Evolutionary conservation across 2,329 filamentous ascomycete genomes (phyloP).

Genomic region (Lasiodiplodia sp.): DNA sequence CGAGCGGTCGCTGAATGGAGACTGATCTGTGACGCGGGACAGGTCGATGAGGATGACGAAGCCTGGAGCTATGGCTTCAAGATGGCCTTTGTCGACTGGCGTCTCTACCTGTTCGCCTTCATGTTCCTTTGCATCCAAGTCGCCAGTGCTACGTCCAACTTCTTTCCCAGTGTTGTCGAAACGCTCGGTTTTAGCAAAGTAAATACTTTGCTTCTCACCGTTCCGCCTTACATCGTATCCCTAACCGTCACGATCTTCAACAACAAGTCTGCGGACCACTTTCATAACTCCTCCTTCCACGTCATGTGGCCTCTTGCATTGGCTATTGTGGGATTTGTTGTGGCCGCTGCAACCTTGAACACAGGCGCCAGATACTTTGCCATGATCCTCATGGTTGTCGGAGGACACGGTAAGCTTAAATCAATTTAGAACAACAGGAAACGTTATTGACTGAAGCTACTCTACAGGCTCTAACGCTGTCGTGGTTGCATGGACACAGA

Average conservation of each 20-base stretch:
- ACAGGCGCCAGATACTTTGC: constrained; percentile 41
- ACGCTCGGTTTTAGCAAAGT: constrained; percentile 47
- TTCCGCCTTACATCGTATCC: constrained; percentile 23
- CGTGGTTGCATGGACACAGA: not conserved
- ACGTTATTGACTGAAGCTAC: too few species aligned
- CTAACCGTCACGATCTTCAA: constrained; percentile 35
- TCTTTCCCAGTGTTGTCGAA: constrained; percentile 45
- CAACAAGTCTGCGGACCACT: constrained; percentile 40
- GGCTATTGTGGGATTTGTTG: constrained; percentile 42
- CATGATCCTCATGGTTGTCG: constrained; percentile 42
- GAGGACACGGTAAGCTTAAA: constrained; percentile 34
- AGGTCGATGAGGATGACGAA: not conserved
- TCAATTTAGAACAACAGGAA: too few species aligned
- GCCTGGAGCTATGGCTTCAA: constrained; percentile 13
- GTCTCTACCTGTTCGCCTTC: constrained; percentile 3
- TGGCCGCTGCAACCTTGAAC: constrained; percentile 38
- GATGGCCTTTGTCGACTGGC: not conserved
- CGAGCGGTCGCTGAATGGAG: constrained; percentile 2
- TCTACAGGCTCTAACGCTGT: not conserved
- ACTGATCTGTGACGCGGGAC: not conserved
- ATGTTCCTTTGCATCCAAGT: constrained; percentile 36
- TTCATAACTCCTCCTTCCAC: constrained; percentile 38
- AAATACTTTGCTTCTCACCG: constrained; percentile 43
- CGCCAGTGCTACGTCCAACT: constrained; percentile 37
- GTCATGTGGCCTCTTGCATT: constrained; percentile 37